phyloP scores from a whole-genome alignment of 768 basidiomycete genomes.

The Dendrothele bispora region DNA sequence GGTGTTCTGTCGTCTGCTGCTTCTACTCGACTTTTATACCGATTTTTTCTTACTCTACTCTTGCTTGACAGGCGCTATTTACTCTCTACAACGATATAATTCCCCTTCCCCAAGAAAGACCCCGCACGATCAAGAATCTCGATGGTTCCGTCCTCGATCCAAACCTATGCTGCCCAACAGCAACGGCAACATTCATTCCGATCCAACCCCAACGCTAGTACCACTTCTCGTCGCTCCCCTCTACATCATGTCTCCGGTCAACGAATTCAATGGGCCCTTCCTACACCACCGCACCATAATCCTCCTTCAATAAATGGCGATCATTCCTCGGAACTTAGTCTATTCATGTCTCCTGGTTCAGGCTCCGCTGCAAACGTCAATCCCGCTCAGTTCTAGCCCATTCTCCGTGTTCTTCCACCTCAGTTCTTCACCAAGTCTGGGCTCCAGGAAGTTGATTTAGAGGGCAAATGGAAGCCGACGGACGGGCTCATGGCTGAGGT shows the following conservation, averaged over 20 bases:
- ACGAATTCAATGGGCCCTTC: slow-evolving; percentile 34
- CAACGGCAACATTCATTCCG: slow-evolving; percentile 48
- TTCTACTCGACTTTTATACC: not conserved
- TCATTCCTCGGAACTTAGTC: slow-evolving; percentile 28
- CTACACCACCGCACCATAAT: slow-evolving; percentile 46
- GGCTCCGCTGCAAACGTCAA: slow-evolving; percentile 7
- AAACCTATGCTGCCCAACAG: slow-evolving; percentile 46
- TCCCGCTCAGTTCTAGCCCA: slow-evolving; percentile 50
- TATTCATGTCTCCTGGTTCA: slow-evolving; percentile 32
- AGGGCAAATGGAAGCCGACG: slow-evolving; percentile 66
- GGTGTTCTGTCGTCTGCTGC: not conserved
- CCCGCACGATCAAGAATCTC: slow-evolving; percentile 60
- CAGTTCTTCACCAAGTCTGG: slow-evolving; percentile 58
- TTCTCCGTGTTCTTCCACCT: slow-evolving; percentile 53
- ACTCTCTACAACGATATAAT: slow-evolving; percentile 44
- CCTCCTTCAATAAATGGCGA: slow-evolving; percentile 31
- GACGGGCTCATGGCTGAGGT: slow-evolving; percentile 71
- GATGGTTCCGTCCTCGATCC: slow-evolving; percentile 55
- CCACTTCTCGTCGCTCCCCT: slow-evolving; percentile 39
- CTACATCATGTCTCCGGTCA: slow-evolving; percentile 24
- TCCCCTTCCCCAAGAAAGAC: slow-evolving; percentile 48
- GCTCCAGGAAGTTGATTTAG: slow-evolving; percentile 50
- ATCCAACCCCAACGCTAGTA: too few species aligned
- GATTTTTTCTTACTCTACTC: slow-evolving; percentile 4
- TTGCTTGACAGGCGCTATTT: slow-evolving; percentile 35